A percentile compares a stretch with the other conserved stretches of the same genome.
Evolutionary conservation across 1,284 basidiomycete species (phyloP).

Genomic region (Cryptococcus sp.): DNA sequence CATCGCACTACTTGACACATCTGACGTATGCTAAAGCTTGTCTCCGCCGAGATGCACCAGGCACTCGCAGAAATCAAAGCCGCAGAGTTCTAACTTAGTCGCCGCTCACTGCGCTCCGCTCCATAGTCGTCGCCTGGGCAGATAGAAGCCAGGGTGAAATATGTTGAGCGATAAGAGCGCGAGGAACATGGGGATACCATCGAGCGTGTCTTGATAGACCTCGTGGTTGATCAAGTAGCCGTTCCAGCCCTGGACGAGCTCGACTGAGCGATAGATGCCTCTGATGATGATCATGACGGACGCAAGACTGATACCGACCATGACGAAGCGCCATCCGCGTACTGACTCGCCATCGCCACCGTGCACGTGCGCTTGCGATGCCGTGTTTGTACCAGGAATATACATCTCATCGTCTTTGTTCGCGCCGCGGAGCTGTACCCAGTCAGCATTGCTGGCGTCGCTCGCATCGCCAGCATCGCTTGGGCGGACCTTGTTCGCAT

Average conservation of each 20-base stretch:
- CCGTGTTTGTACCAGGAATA: background rate
- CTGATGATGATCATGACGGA: conserved; percentile 15
- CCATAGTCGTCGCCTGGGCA: conserved; percentile 26
- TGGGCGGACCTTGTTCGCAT: conserved; percentile 10
- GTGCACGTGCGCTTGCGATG: background rate
- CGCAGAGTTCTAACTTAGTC: too few species aligned
- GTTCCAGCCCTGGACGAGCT: conserved; percentile 16
- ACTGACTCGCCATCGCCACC: background rate
- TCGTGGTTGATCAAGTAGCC: conserved; percentile 13
- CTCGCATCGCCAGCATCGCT: too few species aligned
- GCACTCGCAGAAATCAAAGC: too few species aligned
- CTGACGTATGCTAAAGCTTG: too few species aligned
- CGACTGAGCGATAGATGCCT: conserved; percentile 16
- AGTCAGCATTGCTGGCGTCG: background rate
- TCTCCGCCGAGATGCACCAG: too few species aligned
- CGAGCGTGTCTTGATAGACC: conserved; percentile 56
- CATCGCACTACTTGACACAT: too few species aligned
- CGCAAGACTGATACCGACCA: conserved; percentile 7
- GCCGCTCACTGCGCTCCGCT: conserved; percentile 1
- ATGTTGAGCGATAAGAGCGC: conserved; percentile 62
- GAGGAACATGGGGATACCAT: conserved; percentile 63
- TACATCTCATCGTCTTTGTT: conserved; percentile 1
- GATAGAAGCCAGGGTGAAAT: conserved; percentile 59
- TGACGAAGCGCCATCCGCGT: conserved; percentile 13
- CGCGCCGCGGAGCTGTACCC: background rate